Evolutionary conservation across 495 filamentous ascomycete species (phyloP), one percentile per base, ranked within the genome.

Genomic region (Xylaria intraflava): DNA sequence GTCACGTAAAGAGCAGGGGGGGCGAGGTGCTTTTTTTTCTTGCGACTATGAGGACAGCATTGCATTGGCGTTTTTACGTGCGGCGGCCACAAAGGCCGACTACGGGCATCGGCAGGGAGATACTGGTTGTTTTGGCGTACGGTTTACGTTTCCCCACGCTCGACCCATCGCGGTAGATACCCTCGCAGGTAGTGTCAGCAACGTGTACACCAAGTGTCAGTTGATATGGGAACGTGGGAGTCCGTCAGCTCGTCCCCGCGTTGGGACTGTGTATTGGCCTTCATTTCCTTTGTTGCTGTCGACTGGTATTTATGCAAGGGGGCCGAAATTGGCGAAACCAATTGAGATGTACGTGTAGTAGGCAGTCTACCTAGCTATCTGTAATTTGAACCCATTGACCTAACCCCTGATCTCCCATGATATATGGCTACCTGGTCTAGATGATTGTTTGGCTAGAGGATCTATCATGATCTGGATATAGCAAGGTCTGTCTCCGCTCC

Each of bases 41-140:
- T 22, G 46, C 24, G 17, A 12, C 38, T 45, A 23, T 1, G 46
- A 46, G 45, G 53, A 51, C 47, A 51, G 53, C 53, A 64, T 64
- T 52, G 56, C 64, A 62, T 58, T 54, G 64, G 64, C 64, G 64
- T 66, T 66, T 31, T 16, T 29, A 53, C 49, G 46, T 51, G 39
- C 23, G 52, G 45, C 38, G 52, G 52, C 42, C 47, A 36, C 38
- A 31, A 26, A 48, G 33, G 44, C 52, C 45, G 38, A 49, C 27
- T 14, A 27, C 30, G 43, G 51, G 30, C 52, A 58, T 63, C 54
- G 46, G 46, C 40, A 54, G 57, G n/a, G 57, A 53, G 63, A 57
- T 50, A 57, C 52, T 56, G 63, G 55, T 64, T 55, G 31, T 48
- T 49, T 62, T 60, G 64, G 64, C 61, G 64, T 64, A 62, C 58